Conservation (phyloP, 306 rosid genomes). For the Casuarina cunninghamiana region DNA sequence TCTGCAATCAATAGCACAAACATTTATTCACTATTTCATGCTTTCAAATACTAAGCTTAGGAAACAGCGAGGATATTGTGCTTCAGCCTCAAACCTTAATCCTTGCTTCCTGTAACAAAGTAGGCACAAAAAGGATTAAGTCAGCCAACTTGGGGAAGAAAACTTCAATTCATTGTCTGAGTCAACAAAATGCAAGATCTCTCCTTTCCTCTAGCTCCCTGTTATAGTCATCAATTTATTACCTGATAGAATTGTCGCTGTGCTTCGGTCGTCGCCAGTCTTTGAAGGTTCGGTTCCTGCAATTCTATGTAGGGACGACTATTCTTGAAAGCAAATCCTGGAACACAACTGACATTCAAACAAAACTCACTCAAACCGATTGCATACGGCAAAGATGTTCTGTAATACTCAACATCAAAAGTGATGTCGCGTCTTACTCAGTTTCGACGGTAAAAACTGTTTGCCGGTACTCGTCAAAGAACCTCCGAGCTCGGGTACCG, state of each 20-base stretch:
- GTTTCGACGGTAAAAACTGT: conserved; percentile 47
- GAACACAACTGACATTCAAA: conserved; percentile 52
- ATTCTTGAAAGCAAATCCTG: conserved; percentile 66
- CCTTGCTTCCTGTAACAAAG: conserved; percentile 67
- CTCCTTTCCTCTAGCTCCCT: neutral
- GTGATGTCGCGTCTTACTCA: conserved; percentile 45
- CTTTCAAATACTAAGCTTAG: conserved; percentile 12
- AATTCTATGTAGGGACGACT: conserved; percentile 50
- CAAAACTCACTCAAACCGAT: neutral
- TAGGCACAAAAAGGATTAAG: conserved; percentile 6
- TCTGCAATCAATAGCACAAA: conserved; percentile 33
- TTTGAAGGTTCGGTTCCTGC: conserved; percentile 55
- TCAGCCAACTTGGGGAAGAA: conserved; percentile 1
- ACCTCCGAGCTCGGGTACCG: conserved; percentile 44
- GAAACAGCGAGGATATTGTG: conserved; percentile 7
- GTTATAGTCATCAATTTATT: neutral
- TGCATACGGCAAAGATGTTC: neutral
- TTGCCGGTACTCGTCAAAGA: conserved; percentile 47
- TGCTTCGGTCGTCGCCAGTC: conserved; percentile 43
- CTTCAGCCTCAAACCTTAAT: conserved; percentile 62
- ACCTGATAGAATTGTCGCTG: conserved; percentile 70
- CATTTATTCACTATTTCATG: conserved; percentile 4
- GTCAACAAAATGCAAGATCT: neutral
- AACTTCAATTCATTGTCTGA: neutral
- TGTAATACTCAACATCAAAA: neutral